Conservation (phyloP, 164 flowering plant species). For the Akebia trifoliata region DNA sequence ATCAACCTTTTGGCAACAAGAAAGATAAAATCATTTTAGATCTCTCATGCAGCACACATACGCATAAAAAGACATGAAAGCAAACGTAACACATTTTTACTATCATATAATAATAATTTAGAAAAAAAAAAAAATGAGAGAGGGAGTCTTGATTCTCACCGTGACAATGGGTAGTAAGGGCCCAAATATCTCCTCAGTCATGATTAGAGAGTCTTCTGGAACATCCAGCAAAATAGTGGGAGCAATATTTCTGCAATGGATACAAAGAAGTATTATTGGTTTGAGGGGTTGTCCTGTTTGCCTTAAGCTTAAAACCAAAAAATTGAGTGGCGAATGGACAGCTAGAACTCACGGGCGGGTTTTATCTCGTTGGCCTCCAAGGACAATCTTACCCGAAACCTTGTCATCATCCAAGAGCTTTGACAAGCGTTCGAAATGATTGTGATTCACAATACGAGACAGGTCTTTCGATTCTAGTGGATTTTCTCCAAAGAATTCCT, state of each 20-base stretch:
- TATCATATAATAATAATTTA: background rate
- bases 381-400: constrained; percentile 63
- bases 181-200: constrained; percentile 94
- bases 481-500: constrained; percentile 63
- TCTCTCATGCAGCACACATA: background rate
- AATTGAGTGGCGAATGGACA: background rate
- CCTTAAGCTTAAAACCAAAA: background rate
- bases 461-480: constrained; percentile 69
- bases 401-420: constrained; percentile 72
- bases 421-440: constrained; percentile 63
- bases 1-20: constrained; percentile 50
- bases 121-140: background rate
- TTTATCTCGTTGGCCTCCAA: constrained; percentile 73
- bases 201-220: constrained; percentile 74
- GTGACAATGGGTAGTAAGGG: constrained; percentile 85
- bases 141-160: constrained; percentile 37
- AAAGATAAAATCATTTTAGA: background rate
- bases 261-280: background rate
- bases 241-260: constrained; percentile 57
- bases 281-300: background rate
- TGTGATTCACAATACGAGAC: constrained; percentile 68
- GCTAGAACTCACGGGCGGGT: constrained; percentile 47
- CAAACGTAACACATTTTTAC: background rate
- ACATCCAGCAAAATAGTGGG: constrained; percentile 86
- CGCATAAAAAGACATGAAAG: background rate